phyloP scores from a whole-genome alignment of 176 grass and related monocot genomes.

The Zoysia pacifica region DNA sequence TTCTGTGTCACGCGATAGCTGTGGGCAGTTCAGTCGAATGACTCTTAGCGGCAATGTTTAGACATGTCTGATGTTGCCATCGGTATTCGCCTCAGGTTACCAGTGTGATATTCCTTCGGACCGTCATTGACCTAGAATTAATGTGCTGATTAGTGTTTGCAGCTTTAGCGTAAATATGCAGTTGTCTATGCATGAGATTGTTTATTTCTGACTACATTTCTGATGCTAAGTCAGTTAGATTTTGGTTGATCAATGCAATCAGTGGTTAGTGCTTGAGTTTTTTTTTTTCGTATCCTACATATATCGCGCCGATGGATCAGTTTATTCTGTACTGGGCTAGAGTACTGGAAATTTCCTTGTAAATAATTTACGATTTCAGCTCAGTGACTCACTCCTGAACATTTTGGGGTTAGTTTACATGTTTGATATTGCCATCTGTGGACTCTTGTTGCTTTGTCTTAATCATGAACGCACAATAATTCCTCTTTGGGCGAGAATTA shows the following conservation, averaged over 20 bases:
- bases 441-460: not conserved
- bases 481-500: not conserved
- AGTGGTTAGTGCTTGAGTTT: not conserved
- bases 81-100: not conserved
- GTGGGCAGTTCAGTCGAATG: not conserved
- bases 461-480: not conserved
- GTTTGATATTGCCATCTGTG: not conserved
- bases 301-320: not conserved
- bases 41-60: not conserved
- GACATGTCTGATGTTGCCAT: not conserved
- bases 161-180: not conserved
- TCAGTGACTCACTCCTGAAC: not conserved
- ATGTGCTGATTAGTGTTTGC: not conserved
- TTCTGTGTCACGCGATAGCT: not conserved
- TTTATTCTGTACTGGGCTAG: not conserved
- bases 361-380: not conserved
- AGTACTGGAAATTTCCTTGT: not conserved
- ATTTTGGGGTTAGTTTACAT: not conserved
- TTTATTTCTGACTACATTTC: not conserved
- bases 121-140: not conserved
- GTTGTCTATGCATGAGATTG: not conserved
- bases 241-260: not conserved
- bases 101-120: not conserved
- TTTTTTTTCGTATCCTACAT: not conserved
- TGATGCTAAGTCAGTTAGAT: not conserved